Base-by-base conservation (phyloP, 140 eudicot genomes). In the Oenanthe javanica region DNA sequence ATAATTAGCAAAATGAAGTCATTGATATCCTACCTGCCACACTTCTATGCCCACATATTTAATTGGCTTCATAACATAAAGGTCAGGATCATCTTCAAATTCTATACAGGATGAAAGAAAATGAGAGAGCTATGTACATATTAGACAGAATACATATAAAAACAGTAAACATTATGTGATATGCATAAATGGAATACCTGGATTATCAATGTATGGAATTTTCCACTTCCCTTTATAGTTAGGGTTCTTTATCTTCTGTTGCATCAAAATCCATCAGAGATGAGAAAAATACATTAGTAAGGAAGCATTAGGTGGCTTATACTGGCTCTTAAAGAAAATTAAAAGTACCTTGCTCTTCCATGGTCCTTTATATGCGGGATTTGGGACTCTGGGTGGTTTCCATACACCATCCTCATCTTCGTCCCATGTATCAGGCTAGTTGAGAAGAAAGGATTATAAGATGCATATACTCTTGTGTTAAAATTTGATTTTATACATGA, bases 141-240 rank as follows among this genome's bases (percentile, higher is more conserved):
- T 31, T 8, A 14, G 23, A 12, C 3, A 40, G 0, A 16, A 40
- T 1, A 71, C 50, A 71, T 42, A 27, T 14, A 38, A 69, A 19
- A n/a, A 40, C 45, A 16, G 3, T 31, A 31, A 31, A 31, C 31
- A 31, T 31, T 16, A 38, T 71, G n/a, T 5, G 16, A 5, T 5
- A 36, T 71, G 15, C 23, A 71, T 36, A 71, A 15, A 40, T 14
- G 50, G 47, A 71, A 12, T 79, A 87, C 89, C 91, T 83, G 91
- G 91, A 57, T 88, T 85, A 51, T 88, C 91, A 79, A 88, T 83
- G 83, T 81, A 74, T 61, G 91, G 91, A 45, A 79, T 83, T 81
- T 84, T 86, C 91, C 91, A 88, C 85, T 88, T 88, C 45, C 89
- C 89, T 72, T 88, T 86, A 79, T 88, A 88, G 83, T 88, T 88